These are phyloP conservation scores for Poterioochromonas sp. DNA, from an alignment of 352 stramenopile genomes.

Conservation along the genomic window DNA sequence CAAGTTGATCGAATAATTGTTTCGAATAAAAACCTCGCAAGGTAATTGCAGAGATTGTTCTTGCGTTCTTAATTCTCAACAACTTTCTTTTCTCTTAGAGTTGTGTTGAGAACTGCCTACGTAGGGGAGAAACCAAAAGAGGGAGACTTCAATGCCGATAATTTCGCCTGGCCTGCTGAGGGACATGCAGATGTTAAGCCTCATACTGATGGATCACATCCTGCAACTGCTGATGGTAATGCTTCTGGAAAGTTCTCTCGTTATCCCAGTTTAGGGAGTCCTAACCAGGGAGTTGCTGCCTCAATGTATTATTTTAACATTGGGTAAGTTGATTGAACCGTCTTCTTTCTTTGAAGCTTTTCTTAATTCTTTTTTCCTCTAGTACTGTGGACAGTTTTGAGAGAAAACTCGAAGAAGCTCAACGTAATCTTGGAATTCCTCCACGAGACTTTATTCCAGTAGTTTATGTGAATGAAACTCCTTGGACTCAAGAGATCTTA, in stretches of 20 bases:
- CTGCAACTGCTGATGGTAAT: too few relatives aligned
- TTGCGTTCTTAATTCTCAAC: neutral
- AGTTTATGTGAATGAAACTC: conserved; percentile 90
- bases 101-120: neutral
- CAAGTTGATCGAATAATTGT: conserved; percentile 64
- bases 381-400: conserved; percentile 94
- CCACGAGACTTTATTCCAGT: conserved; percentile 89
- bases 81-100: neutral
- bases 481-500: conserved; percentile 78
- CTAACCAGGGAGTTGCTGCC: too few relatives aligned
- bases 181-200: neutral
- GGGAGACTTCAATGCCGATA: neutral
- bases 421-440: conserved; percentile 85
- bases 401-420: conserved; percentile 88
- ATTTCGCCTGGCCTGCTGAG: neutral
- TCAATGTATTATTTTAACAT: too few relatives aligned
- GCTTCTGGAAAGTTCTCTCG: too few relatives aligned
- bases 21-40: conserved; percentile 57
- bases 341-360: neutral
- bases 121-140: neutral
- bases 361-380: conserved; percentile 61
- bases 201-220: too few relatives aligned
- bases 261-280: too few relatives aligned
- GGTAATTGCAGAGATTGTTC: conserved; percentile 35
- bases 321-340: too few relatives aligned